Base-by-base conservation (phyloP, 2,329 filamentous ascomycete genomes). In the Fulvia fulva region DNA sequence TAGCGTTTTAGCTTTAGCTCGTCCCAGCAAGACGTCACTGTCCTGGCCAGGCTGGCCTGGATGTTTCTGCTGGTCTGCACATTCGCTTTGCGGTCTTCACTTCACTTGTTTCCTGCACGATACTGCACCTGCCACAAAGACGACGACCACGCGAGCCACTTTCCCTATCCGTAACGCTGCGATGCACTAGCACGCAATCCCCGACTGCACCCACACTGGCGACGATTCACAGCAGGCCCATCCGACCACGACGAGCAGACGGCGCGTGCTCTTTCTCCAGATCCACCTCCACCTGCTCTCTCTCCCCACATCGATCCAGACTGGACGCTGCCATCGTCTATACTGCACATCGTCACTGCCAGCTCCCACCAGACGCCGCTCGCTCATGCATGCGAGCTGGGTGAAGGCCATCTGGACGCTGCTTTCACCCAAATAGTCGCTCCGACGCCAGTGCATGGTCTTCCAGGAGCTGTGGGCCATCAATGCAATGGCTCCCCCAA, bases 401-500 rank as follows among this genome's bases (percentile, higher is more conserved):
- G 32, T 30, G 46, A 58, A 52, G 52, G 30, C 34, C 47, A 26
- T 28, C 46, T 55, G 30, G 47, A 30, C 37, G 46, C 46, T 56
- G 51, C 37, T 32, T 51, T 49, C 37, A n/a, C 25, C 28, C 34
- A 23, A 47, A 51, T 23, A 25, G 49, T 51, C 51, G 45, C 51
- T 56, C 55, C n/a, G 22, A 16, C 26, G 12, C 47, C 53, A 56
- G 58, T 60, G 59, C 56, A 65, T 65, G 63, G 62, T 61, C 51
- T 58, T 53, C 32, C 55, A 57, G 51, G 59, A 59, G 45, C 58
- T 56, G 21, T 58, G 56, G 56, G 54, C 57, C 55, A 57, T 56
- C 51, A 58, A 51, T 49, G 55, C 53, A 51, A 65, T 65, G 63
- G 62, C 62, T 41, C 63, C 62, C 37, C 60, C 60, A 49, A 54